Evolutionary conservation across 805 yeast species (phyloP), one percentile per base, ranked within the genome.

Genomic region (Saccharomycopsis fibuligera): DNA sequence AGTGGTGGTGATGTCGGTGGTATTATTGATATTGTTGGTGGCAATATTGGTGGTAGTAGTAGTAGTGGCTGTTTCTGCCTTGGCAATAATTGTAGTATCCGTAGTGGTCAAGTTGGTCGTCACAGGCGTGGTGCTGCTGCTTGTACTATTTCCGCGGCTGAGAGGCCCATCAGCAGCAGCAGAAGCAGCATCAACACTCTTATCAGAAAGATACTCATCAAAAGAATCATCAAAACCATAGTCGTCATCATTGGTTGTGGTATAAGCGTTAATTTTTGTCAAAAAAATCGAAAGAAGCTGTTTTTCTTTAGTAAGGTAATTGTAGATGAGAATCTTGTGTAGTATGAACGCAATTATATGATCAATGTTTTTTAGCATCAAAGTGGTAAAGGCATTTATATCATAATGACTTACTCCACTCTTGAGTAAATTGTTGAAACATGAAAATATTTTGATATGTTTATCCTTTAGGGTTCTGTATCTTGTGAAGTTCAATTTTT

Each of bases 301-400:
- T n/a, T 51, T 51, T 17, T 47, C 44, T 40, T 41, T 42, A 16
- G 41, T 35, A 9, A 47, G 19, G 24, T 47, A 51, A 27, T 51
- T 51, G 39, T 38, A 47, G 16, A 44, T 41, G 12, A 51, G 35
- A 8, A 30, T 33, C 27, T 44, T 42, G 22, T 51, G 54, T 12
- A 51, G 40, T n/a, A 35, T 37, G 30, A 33, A 51, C 10, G 38
- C 51, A 1, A 51, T 38, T n/a, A 50, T 24, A 30, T 41, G 35
- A 35, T 50, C 38, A 8, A 47, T 25, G 16, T 19, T 25, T 3
- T 22, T n/a, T 1, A 33, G 10, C 3, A 50, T n/a, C 9, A 41
- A 41, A n/a, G 17, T 35, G 21, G 21, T 27, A 27, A 45, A 50
- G 19, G 29, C 38, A 6, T 19, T 21, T 6, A 44, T 30, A 23